Evolutionary conservation across 2,329 filamentous ascomycete species (phyloP), one percentile per base, ranked within the genome.

Genomic region (Westerdykella sp.): DNA sequence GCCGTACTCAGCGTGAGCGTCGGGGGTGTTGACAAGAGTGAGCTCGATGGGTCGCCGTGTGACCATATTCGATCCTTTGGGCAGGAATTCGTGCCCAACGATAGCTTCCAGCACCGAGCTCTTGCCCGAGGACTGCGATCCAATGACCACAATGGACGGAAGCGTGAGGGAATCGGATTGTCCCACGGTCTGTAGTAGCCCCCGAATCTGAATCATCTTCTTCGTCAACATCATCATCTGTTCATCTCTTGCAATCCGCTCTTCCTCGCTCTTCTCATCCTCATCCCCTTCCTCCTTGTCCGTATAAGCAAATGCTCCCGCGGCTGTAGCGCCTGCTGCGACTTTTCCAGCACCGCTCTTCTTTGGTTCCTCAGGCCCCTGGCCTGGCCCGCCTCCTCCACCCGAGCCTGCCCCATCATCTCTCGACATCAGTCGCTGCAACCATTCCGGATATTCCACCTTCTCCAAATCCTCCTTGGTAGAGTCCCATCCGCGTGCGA

Each of bases 171-270:
- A 81, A 51, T 85, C 88, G 1, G 90, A 94, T 71, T 98, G 91
- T 28, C 90, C 94, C 37, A 98, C 86, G 21, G 84, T 87, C 60
- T 94, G 86, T 18, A 98, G 75, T 44, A 98, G 87, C 54, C 84
- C 90, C 54, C 94, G 78, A 44, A 98, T 97, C 72, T 98, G 93
- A 60, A 98, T 98, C 93, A 98, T 98, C 72, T 97, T 97, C 72
- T 93, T 91, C 2, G 94, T 98, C 60, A 98, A 74, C 54, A 96
- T 77, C 93, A 98, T 98, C 91, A 98, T 98, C 68, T 98, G 93
- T 64, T 98, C 93, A 59, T 98, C 93, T 57, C 82, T 81, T 14
- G 88, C 87, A 39, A 78, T 75, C 59, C 85, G 81, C 43, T 84
- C 80, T 15, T 71, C 74, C 7, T 75, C 72, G 43, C 81, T 74